A percentile compares a stretch with the other conserved stretches of the same genome.
Evolutionary conservation across 306 rosid genomes (phyloP).

Genomic region (Gynostemma pentaphyllum): DNA sequence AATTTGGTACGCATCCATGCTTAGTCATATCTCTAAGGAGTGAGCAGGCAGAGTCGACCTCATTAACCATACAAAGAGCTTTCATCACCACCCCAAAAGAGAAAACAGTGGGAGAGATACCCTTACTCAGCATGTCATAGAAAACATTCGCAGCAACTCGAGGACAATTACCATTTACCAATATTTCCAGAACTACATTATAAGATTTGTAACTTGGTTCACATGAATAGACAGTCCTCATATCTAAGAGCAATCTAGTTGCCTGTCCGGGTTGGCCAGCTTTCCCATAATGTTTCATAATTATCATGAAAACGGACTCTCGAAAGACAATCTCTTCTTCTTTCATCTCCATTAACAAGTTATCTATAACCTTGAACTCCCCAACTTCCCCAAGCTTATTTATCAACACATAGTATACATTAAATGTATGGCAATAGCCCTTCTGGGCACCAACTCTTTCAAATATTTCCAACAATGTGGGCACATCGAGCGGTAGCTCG

Average conservation of each 20-base stretch:
- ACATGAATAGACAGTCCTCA: conserved; percentile 51
- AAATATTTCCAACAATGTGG: conserved; percentile 63
- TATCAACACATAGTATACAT: conserved; percentile 45
- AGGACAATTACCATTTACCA: conserved; percentile 63
- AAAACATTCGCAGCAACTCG: conserved; percentile 57
- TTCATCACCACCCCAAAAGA: conserved; percentile 77
- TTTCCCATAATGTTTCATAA: conserved; percentile 63
- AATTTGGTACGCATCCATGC: conserved; percentile 85
- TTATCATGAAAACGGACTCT: conserved; percentile 63
- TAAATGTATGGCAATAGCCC: conserved; percentile 63
- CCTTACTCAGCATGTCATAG: conserved; percentile 78
- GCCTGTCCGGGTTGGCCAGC: conserved; percentile 83
- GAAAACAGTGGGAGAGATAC: conserved; percentile 52
- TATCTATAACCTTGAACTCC: conserved; percentile 60
- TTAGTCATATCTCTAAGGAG: conserved; percentile 82
- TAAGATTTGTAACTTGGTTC: conserved; percentile 65
- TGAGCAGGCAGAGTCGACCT: conserved; percentile 78
- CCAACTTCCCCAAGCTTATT: conserved; percentile 67
- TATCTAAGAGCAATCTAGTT: conserved; percentile 75
- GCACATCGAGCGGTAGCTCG: conserved; percentile 62
- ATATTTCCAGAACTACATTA: conserved; percentile 63
- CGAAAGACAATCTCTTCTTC: conserved; percentile 52
- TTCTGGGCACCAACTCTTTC: conserved; percentile 52
- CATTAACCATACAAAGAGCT: conserved; percentile 60
- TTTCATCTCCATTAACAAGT: conserved; percentile 66